A percentile compares a stretch with the other conserved stretches of the same genome.
These are phyloP conservation scores for Saccharomycopsis crataegensis DNA, from an alignment of 1,139 yeast species.

Conservation along the genomic window DNA sequence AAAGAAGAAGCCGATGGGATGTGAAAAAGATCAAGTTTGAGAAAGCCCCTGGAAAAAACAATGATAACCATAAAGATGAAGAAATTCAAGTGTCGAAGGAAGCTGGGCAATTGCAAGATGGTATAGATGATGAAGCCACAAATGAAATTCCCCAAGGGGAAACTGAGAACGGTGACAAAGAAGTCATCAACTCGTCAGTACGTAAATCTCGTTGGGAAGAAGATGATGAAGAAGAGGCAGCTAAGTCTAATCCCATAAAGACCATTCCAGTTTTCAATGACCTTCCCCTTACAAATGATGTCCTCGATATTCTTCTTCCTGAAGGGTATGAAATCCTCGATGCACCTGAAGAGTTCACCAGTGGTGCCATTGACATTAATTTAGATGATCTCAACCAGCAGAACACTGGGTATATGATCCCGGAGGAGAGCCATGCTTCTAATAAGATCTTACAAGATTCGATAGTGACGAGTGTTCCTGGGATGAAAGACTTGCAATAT, in stretches of 20 bases:
- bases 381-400: constrained; percentile 21
- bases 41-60: constrained; percentile 9
- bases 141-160: neutral
- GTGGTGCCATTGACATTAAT: constrained; percentile 32
- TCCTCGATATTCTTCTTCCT: constrained; percentile 48
- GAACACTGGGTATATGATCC: constrained; percentile 31
- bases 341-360: constrained; percentile 39
- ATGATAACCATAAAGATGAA: no score
- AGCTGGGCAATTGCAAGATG: neutral
- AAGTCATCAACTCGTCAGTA: neutral
- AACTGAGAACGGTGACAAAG: neutral
- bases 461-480: constrained; percentile 47
- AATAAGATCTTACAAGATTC: constrained; percentile 27
- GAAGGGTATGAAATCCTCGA: constrained; percentile 41
- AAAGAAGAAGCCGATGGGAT: constrained; percentile 30
- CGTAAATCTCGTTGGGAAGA: constrained; percentile 24
- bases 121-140: neutral
- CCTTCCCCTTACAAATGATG: constrained; percentile 41
- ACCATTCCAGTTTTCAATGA: constrained; percentile 39
- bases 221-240: constrained; percentile 14
- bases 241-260: constrained; percentile 17
- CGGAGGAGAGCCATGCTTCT: constrained; percentile 27
- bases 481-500: constrained; percentile 52
- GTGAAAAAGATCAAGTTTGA: constrained; percentile 25
- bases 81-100: neutral